Conservation (phyloP, 1,284 basidiomycete genomes). For the Ceratobasidium sp. region DNA sequence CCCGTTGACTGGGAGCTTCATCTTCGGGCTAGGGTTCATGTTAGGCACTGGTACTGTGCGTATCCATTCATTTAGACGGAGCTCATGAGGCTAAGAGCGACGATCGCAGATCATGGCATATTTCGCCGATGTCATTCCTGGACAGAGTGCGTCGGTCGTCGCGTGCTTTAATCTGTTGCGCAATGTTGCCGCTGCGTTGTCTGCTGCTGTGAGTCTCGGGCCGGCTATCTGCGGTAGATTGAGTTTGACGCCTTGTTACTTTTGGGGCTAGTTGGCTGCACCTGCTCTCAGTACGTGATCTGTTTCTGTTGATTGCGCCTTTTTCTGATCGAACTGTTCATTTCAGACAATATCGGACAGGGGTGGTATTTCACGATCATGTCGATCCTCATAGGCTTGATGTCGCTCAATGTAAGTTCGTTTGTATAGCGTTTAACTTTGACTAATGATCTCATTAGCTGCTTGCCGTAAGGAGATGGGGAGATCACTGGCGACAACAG, state of each 20-base stretch:
- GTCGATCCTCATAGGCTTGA: conserved; percentile 18
- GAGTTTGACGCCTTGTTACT: background rate
- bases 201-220: conserved; percentile 29
- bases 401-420: conserved; percentile 29
- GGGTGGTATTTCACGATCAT: conserved; percentile 37
- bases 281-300: conserved; percentile 25
- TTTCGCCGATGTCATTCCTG: conserved; percentile 42
- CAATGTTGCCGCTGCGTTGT: conserved; percentile 26
- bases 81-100: background rate
- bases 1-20: conserved; percentile 47
- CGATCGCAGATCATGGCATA: conserved; percentile 41
- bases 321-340: background rate
- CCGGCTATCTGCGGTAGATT: background rate
- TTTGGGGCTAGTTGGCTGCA: conserved; percentile 13
- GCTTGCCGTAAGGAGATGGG: conserved; percentile 28
- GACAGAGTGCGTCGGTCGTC: conserved; percentile 42
- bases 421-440: background rate
- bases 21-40: conserved; percentile 43
- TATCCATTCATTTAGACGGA: background rate
- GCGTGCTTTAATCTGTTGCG: conserved; percentile 41
- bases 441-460: background rate
- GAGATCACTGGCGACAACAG: conserved; percentile 30
- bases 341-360: conserved; percentile 31
- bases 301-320: background rate
- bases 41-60: conserved; percentile 42